Conservation (phyloP, 345 rosid genomes). For the Laguncularia racemosa region DNA sequence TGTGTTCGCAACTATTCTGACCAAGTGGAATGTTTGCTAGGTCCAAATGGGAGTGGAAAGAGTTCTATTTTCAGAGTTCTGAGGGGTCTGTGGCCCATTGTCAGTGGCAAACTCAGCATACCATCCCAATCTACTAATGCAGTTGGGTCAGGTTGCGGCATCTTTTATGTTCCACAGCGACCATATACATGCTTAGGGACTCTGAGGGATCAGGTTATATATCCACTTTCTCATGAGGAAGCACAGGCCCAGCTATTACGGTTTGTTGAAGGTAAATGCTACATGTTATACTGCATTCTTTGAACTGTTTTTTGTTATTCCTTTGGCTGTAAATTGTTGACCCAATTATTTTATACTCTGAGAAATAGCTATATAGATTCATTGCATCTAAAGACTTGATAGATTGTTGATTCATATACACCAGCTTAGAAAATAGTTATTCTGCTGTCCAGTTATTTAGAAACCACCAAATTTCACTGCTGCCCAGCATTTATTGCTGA, state of each 20-base stretch:
- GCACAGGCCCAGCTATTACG: slow-evolving; percentile 49
- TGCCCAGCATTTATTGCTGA: no score
- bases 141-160: slow-evolving; percentile 52
- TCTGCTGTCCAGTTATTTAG: no score
- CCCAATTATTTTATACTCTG: no score
- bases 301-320: no score
- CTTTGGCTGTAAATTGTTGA: no score
- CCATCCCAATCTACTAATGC: slow-evolving; percentile 52
- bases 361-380: no score
- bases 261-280: slow-evolving; percentile 42
- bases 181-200: slow-evolving; percentile 98
- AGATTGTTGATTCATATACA: no score
- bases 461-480: no score
- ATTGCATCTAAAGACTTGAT: no score
- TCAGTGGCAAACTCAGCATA: slow-evolving; percentile 62
- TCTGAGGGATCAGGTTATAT: slow-evolving; percentile 96
- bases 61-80: slow-evolving; percentile 95
- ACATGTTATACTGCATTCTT: no score
- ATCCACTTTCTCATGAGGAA: slow-evolving; percentile 86
- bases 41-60: slow-evolving; percentile 98
- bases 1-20: neutral
- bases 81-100: slow-evolving; percentile 93
- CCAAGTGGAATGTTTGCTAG: slow-evolving; percentile 23
- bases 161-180: slow-evolving; percentile 89
- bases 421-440: no score